phyloP scores from a whole-genome alignment of 345 rosid species.

The Rhizophora mangle region DNA sequence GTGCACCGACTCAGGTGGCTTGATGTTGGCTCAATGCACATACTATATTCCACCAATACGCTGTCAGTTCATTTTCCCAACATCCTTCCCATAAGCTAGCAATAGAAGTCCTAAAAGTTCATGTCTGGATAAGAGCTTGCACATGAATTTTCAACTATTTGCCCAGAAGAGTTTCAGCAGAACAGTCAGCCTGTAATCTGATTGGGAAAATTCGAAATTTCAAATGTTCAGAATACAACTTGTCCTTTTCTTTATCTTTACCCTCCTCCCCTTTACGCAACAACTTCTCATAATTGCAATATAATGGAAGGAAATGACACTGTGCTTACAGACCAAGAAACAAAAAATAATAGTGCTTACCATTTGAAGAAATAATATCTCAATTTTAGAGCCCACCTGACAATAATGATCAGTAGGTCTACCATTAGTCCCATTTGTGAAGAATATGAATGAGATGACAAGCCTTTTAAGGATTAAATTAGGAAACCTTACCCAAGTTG shows the following conservation, averaged over 20 bases:
- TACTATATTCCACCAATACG: slow-evolving; percentile 1
- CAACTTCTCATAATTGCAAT: slow-evolving; percentile 17
- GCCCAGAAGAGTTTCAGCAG: neutral
- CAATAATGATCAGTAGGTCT: slow-evolving; percentile 36
- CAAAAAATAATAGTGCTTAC: neutral
- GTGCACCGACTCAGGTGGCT: slow-evolving; percentile 29
- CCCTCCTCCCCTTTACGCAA: slow-evolving; percentile 2
- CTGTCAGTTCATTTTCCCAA: neutral
- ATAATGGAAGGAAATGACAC: neutral
- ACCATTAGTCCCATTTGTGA: slow-evolving; percentile 14
- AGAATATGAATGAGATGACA: slow-evolving; percentile 24
- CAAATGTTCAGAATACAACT: slow-evolving; percentile 6
- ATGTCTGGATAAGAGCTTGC: neutral
- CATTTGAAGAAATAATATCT: slow-evolving; percentile 21
- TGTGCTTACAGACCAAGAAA: too few species aligned
- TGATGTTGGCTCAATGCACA: slow-evolving; percentile 32
- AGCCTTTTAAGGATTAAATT: slow-evolving; percentile 32
- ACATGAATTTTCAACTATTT: neutral
- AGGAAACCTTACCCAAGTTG: slow-evolving; percentile 46
- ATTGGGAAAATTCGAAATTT: neutral
- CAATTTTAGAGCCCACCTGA: slow-evolving; percentile 33
- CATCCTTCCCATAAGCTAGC: neutral
- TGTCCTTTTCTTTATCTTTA: neutral
- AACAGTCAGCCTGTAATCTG: neutral
- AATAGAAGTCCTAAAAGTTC: neutral